Evolutionary conservation across 345 rosid species (phyloP).

Genomic region (Hevea brasiliensis): DNA sequence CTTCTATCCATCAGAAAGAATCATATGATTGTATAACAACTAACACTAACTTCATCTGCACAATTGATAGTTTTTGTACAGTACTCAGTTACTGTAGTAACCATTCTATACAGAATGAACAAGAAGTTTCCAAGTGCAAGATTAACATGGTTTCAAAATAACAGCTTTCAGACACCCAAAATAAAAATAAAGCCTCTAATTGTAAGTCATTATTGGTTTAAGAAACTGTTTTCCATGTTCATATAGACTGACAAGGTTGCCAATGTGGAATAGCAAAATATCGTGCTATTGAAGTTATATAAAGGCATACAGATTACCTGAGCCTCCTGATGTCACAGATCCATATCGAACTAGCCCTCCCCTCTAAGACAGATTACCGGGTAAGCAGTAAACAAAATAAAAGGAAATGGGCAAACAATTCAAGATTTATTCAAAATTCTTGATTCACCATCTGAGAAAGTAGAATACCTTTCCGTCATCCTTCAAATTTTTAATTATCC

Average conservation of each 20-base stretch:
- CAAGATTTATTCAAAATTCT: background rate
- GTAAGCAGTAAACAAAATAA: background rate
- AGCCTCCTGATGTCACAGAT: conserved; percentile 52
- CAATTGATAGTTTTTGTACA: background rate
- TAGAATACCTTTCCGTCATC: conserved; percentile 56
- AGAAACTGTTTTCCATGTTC: background rate
- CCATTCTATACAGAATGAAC: no score
- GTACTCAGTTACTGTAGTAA: background rate
- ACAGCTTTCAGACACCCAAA: no score
- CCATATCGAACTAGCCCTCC: conserved; percentile 54
- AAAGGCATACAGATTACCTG: conserved; percentile 40
- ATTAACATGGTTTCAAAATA: no score
- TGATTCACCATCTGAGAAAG: background rate
- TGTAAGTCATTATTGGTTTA: no score
- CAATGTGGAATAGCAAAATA: background rate
- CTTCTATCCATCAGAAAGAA: conserved; percentile 22
- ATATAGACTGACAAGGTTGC: background rate
- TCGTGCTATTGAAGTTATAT: conserved; percentile 4
- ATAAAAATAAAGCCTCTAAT: no score
- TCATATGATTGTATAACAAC: background rate
- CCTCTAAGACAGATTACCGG: conserved; percentile 33
- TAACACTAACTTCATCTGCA: background rate
- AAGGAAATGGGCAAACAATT: conserved; percentile 17
- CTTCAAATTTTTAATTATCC: conserved; percentile 56
- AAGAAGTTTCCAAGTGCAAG: no score